Evolutionary conservation across 306 rosid species (phyloP).

Genomic region (Cicer bijugum): DNA sequence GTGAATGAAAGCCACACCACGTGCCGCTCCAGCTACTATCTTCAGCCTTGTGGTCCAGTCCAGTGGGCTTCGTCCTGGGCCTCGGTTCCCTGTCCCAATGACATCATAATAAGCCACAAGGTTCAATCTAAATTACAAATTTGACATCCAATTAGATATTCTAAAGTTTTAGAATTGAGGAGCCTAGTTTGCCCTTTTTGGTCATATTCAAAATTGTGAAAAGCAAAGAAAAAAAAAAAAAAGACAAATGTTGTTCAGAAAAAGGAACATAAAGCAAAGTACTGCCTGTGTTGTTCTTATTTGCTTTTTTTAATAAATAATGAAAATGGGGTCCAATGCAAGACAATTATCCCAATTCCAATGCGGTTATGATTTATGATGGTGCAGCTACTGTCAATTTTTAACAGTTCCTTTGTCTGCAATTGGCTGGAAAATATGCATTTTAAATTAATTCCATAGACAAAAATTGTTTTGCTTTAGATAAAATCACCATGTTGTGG

Average conservation of each 20-base stretch:
- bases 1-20: conserved; percentile 80
- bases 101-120: conserved; percentile 33
- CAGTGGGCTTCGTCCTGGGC: conserved; percentile 91
- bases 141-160: neutral
- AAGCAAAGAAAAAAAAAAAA: conserved; percentile 32
- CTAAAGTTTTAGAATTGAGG: neutral
- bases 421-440: conserved; percentile 15
- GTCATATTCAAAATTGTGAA: conserved; percentile 40
- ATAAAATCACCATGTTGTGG: no score
- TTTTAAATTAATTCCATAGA: no score
- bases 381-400: conserved; percentile 35
- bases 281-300: neutral
- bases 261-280: conserved; percentile 49
- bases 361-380: conserved; percentile 45
- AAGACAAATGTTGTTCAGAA: conserved; percentile 40
- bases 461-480: no score
- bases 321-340: conserved; percentile 25
- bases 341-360: conserved; percentile 51
- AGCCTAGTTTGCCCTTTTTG: conserved; percentile 35
- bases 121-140: conserved; percentile 38
- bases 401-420: conserved; percentile 40
- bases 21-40: conserved; percentile 85
- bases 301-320: conserved; percentile 6
- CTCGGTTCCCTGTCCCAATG: conserved; percentile 74
- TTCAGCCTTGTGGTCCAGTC: conserved; percentile 95